These are phyloP conservation scores for Herpotrichia juniperi DNA, from an alignment of 2,329 filamentous ascomycete genomes.

Conservation along the genomic window DNA sequence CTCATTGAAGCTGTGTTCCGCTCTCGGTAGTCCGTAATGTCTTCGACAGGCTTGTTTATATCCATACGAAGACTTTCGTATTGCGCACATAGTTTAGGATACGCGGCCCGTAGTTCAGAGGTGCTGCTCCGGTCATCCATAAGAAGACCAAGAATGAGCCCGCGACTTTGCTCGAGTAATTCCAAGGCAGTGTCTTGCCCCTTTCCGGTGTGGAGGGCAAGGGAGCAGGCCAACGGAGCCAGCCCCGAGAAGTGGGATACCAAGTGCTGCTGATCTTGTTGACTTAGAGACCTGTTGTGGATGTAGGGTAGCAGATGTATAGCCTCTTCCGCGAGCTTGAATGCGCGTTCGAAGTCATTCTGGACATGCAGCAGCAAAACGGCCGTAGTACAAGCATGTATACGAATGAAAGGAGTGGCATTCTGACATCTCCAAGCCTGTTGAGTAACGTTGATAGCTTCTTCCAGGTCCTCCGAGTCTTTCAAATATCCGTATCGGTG, in stretches of 20 bases:
- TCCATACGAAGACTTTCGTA: conserved; percentile 1
- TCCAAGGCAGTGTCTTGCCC: not conserved
- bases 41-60: not conserved
- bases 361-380: not conserved
- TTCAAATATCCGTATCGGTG: not conserved
- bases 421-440: not conserved
- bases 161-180: conserved; percentile 4
- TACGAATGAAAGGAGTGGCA: not conserved
- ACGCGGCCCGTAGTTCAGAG: not conserved
- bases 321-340: not conserved
- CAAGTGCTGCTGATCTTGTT: conserved; percentile 1
- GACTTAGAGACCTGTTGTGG: not conserved
- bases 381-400: not conserved
- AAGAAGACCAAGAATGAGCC: conserved; percentile 4
- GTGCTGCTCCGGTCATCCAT: conserved; percentile 1
- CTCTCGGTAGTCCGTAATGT: not conserved
- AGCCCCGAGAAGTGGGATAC: conserved; percentile 6
- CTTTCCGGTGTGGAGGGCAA: conserved; percentile 3
- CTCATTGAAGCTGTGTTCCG: not conserved
- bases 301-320: not conserved
- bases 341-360: not conserved
- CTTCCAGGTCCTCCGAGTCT: not conserved
- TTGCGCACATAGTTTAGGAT: not conserved
- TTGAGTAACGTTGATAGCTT: not conserved
- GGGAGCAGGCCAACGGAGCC: not conserved